phyloP scores from a whole-genome alignment of 1,284 basidiomycete genomes.

The Papiliotrema fonsecae region DNA sequence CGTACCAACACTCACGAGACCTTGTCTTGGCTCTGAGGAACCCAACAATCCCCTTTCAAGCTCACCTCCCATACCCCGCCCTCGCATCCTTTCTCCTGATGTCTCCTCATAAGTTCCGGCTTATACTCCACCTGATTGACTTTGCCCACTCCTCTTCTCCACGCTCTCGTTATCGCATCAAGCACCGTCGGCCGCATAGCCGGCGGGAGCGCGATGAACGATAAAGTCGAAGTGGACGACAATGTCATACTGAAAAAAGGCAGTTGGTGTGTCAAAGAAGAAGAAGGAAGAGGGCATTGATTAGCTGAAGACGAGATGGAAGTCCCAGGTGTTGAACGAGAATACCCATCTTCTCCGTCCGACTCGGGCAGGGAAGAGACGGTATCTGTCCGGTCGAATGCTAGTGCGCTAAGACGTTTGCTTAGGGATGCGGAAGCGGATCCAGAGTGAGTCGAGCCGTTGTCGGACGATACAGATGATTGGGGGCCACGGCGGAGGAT shows the following conservation, averaged over 20 bases:
- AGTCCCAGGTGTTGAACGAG: slow-evolving; percentile 28
- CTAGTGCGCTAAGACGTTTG: slow-evolving; percentile 3
- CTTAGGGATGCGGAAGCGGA: neutral
- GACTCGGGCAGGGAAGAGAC: slow-evolving; percentile 14
- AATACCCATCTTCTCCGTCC: slow-evolving; percentile 9
- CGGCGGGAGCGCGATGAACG: slow-evolving; percentile 39
- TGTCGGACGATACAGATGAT: neutral
- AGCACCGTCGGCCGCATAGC: slow-evolving; percentile 26
- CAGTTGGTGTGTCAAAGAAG: slow-evolving; percentile 15
- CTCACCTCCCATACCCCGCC: slow-evolving; percentile 44
- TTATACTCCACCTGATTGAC: slow-evolving; percentile 35
- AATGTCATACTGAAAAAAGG: slow-evolving; percentile 43
- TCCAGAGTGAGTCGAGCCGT: neutral
- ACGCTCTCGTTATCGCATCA: slow-evolving; percentile 32
- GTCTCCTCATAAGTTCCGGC: slow-evolving; percentile 37
- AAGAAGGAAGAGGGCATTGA: slow-evolving; percentile 35
- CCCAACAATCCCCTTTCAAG: slow-evolving; percentile 38
- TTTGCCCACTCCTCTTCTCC: slow-evolving; percentile 32
- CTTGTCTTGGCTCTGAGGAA: slow-evolving; percentile 35
- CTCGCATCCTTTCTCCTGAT: slow-evolving; percentile 40
- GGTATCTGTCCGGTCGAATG: slow-evolving; percentile 25
- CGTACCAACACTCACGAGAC: slow-evolving; percentile 43
- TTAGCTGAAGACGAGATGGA: slow-evolving; percentile 27
- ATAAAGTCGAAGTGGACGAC: slow-evolving; percentile 33
- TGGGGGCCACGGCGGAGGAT: neutral